Conservation (phyloP, 768 basidiomycete genomes). For the Rossbeevera mucosa region DNA sequence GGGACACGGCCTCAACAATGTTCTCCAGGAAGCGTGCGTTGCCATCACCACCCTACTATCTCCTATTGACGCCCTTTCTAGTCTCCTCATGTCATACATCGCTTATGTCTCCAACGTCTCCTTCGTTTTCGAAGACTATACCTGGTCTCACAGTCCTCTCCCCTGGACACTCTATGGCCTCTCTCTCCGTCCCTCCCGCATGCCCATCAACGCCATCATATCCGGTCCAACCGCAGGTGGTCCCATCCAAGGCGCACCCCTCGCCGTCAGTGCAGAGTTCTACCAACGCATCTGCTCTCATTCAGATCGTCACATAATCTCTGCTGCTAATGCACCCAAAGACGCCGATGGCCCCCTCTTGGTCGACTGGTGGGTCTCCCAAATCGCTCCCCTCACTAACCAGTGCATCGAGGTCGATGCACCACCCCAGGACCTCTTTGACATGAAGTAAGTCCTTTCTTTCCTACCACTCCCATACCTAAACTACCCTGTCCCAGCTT, state of each 20-base stretch:
- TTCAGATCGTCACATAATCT: slow-evolving; percentile 32
- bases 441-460: slow-evolving; percentile 41
- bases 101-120: slow-evolving; percentile 47
- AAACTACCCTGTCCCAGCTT: slow-evolving; percentile 34
- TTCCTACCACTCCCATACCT: background rate
- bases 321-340: slow-evolving; percentile 33
- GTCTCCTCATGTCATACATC: slow-evolving; percentile 48
- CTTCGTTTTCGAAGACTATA: slow-evolving; percentile 61
- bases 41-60: background rate
- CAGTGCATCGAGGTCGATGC: slow-evolving; percentile 45
- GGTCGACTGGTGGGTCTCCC: slow-evolving; percentile 47
- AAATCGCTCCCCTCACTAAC: slow-evolving; percentile 33
- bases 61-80: slow-evolving; percentile 13
- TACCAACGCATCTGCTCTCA: slow-evolving; percentile 45
- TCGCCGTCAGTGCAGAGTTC: slow-evolving; percentile 46
- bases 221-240: slow-evolving; percentile 54
- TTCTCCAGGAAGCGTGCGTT: slow-evolving; percentile 58
- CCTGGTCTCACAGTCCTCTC: slow-evolving; percentile 52
- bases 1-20: slow-evolving; percentile 60
- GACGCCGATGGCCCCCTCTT: slow-evolving; percentile 39
- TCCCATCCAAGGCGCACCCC: slow-evolving; percentile 27
- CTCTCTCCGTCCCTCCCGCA: slow-evolving; percentile 44
- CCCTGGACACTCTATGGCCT: slow-evolving; percentile 54
- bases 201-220: slow-evolving; percentile 58
- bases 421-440: slow-evolving; percentile 40